Base-by-base conservation (phyloP, 225 moss, liverwort and hornwort species). In the Bryum argenteum region DNA sequence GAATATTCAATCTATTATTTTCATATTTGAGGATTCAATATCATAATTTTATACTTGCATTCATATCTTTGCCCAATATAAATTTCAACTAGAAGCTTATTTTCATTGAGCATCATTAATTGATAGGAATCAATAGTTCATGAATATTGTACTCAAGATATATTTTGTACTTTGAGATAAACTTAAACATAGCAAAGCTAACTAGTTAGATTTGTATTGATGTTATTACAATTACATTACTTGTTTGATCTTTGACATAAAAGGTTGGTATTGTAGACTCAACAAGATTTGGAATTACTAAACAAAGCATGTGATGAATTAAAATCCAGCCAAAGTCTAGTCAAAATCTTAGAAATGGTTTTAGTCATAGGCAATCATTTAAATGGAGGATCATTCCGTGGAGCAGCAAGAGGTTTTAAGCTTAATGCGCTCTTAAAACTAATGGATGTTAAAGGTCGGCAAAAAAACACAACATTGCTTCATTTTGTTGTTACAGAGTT, bases 261-360 rank as follows among this genome's bases (percentile, higher is more conserved):
- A 0, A 16, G n/a, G 0, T 2, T 11, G 64, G 1, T 14, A 0
- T 13, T 15, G 5, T 54, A 97, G 94, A 82, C 85, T 61, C 77
- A 89, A 71, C 54, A 87, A 74, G 92, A 92, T 16, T 66, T 97
- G 54, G 81, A 78, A 9, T 67, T 94, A 61, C 50, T 97, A 3
- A 83, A 91, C 21, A 83, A 67, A 55, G 91, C 91, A 2, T 94
- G 94, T 54, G 78, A 86, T 75, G 83, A 94, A 74, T 19, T 97
- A 43, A 97, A 88, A 68, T 85, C 77, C 26, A 97, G 86, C 58
- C 83, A 84, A 23, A 94, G 66, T 60, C 85, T 97, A 65, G 87
- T 90, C 37, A 97, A 94, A 75, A 91, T 94, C 64, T 79, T 97
- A 74, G 90, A 97, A 47, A 97, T 89, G 90, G 92, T 97, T 24